Evolutionary conservation across 768 basidiomycete species (phyloP), one percentile per base, ranked within the genome.

Genomic region (Hemileccinum rubropunctum): DNA sequence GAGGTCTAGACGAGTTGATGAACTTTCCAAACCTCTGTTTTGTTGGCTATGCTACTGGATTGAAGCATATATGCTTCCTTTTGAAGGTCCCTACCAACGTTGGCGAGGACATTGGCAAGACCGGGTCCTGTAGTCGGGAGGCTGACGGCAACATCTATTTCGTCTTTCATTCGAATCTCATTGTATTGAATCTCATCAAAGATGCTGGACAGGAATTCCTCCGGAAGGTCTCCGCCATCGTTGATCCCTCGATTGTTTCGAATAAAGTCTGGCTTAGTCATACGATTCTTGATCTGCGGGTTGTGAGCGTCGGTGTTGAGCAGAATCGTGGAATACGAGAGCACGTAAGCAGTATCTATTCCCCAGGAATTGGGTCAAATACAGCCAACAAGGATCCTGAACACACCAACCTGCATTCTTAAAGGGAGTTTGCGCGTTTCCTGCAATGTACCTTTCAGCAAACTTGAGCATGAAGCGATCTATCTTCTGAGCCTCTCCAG

Each of bases 391-490:
- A 39, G 20, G 43, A 27, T 27, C 6, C 3, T 28, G 10, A 20
- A 36, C 15, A 52, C 28, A 71, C 85, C 47, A 53, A 91, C 91
- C 95, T 61, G 97, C 97, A 69, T 98, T 98, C 44, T 91, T 88
- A 62, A 98, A 99, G 2, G 82, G 78, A 1, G 88, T 89, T 58
- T 85, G 80, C 0, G 83, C 70, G 66, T 98, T 98, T 48, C 86
- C 86, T 12, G 86, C 90, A 54, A 98, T 93, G 66, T 93, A 99
- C 32, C 94, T 82, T 66, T 98, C 95, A 9, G 97, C 95, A 62
- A 98, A 99, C 69, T 99, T 99, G 47, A 98, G 82, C 92, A 99
- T 95, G 72, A 83, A 98, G 9, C 97, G 85, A 77, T 99, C 97
- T 58, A 99, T 98, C 72, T 98, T 98, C 69, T 99, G 97, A 0